A percentile compares a stretch with the other conserved stretches of the same genome.
These are phyloP conservation scores for Yamadazyma olivae DNA, from an alignment of 805 yeast species.

Conservation along the genomic window DNA sequence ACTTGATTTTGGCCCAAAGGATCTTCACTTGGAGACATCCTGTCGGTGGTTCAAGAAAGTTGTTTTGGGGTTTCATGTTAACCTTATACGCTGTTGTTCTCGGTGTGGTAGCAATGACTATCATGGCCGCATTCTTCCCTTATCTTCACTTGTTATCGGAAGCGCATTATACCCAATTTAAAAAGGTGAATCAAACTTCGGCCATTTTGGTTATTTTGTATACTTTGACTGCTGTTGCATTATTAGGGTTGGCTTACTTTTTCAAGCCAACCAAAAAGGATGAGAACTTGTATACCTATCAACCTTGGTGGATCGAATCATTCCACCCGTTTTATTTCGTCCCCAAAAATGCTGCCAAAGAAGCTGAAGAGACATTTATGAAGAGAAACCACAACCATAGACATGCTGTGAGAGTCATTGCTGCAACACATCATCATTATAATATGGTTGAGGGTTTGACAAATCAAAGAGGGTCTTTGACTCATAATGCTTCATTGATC, in stretches of 20 bases:
- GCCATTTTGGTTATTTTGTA: conserved; percentile 38
- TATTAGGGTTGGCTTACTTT: conserved; percentile 50
- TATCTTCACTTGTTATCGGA: conserved; percentile 52
- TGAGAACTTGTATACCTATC: conserved; percentile 54
- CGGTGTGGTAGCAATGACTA: conserved; percentile 64
- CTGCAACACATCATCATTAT: conserved; percentile 49
- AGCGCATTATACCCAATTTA: conserved; percentile 46
- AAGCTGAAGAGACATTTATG: conserved; percentile 47
- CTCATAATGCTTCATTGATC: conserved; percentile 50
- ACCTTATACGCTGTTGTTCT: conserved; percentile 50
- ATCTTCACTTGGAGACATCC: conserved; percentile 79
- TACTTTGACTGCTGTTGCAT: conserved; percentile 48
- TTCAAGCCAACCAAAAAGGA: conserved; percentile 54
- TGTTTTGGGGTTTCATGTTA: conserved; percentile 52
- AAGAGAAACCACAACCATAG: conserved; percentile 45
- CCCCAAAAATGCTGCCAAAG: conserved; percentile 44
- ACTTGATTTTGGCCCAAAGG: conserved; percentile 63
- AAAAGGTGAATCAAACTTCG: conserved; percentile 49
- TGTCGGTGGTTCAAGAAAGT: conserved; percentile 52
- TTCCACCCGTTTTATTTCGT: conserved; percentile 60
- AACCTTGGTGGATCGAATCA: conserved; percentile 77
- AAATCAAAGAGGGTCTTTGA: conserved; percentile 38
- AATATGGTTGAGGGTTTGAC: conserved; percentile 30
- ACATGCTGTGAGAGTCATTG: conserved; percentile 56
- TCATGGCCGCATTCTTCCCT: conserved; percentile 61